Evolutionary conservation across 441 rosid species (phyloP).

Genomic region (Gossypium schwendimanii): DNA sequence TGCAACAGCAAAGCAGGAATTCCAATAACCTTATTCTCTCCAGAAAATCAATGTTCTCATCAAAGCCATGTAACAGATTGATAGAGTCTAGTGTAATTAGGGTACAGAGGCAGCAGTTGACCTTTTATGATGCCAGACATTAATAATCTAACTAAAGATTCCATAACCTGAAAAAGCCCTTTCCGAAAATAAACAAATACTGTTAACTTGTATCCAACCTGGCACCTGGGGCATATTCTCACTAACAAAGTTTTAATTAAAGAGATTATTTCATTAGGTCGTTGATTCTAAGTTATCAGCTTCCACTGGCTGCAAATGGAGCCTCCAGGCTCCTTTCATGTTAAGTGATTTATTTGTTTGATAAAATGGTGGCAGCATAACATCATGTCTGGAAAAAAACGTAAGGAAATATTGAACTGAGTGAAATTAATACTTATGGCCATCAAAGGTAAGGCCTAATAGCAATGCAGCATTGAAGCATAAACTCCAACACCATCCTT

Average conservation of each 20-base stretch:
- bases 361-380: background rate
- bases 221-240: background rate
- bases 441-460: background rate
- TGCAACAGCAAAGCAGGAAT: background rate
- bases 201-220: background rate
- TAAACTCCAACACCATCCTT: background rate
- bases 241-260: background rate
- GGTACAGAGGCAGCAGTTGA: background rate
- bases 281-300: background rate
- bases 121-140: background rate
- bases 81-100: background rate
- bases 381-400: background rate
- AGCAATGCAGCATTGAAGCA: background rate
- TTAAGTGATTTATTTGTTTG: background rate
- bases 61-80: background rate
- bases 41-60: background rate
- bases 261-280: background rate
- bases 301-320: background rate
- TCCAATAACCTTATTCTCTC: background rate
- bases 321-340: background rate
- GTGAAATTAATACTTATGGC: background rate
- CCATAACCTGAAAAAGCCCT: background rate
- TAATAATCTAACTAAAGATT: background rate
- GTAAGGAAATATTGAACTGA: background rate
- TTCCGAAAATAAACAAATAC: background rate